Conservation (phyloP, 768 basidiomycete genomes). For the Collybiopsis confluens region DNA sequence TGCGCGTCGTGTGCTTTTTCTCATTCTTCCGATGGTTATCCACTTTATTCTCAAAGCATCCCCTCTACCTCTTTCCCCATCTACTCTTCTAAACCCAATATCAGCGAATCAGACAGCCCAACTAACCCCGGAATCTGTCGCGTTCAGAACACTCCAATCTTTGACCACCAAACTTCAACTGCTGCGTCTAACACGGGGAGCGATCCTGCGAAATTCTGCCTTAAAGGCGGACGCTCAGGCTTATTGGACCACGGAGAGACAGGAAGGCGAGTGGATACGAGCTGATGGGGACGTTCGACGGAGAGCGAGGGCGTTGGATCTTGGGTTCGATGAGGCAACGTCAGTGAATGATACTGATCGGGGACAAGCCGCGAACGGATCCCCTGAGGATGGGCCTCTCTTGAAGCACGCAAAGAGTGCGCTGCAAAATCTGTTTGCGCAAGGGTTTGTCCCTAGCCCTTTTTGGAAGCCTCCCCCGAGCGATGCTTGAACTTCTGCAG, state of each 20-base stretch:
- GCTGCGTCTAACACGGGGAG: constrained; percentile 52
- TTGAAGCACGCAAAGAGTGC: background rate
- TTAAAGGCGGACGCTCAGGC: constrained; percentile 40
- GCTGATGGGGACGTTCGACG: constrained; percentile 40
- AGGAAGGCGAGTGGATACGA: constrained; percentile 47
- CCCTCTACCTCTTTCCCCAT: constrained; percentile 23
- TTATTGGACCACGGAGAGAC: constrained; percentile 58
- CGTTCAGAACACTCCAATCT: constrained; percentile 30
- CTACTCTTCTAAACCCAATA: constrained; percentile 12
- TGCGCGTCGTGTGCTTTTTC: constrained; percentile 54
- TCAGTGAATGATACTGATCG: background rate
- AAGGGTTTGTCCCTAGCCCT: constrained; percentile 3
- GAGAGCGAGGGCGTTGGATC: background rate
- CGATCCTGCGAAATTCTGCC: constrained; percentile 48
- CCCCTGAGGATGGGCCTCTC: background rate
- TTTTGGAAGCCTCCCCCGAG: constrained; percentile 2
- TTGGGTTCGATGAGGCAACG: constrained; percentile 1
- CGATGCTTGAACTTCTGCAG: too few relatives aligned
- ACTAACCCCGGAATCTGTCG: constrained; percentile 23
- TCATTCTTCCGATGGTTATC: constrained; percentile 49
- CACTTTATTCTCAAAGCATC: constrained; percentile 36
- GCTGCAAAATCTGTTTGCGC: background rate
- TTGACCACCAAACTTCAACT: constrained; percentile 47
- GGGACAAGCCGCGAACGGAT: background rate
- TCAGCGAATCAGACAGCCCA: constrained; percentile 19